These are phyloP conservation scores for Gossypium anomalum DNA, from an alignment of 345 rosid species.

Conservation along the genomic window DNA sequence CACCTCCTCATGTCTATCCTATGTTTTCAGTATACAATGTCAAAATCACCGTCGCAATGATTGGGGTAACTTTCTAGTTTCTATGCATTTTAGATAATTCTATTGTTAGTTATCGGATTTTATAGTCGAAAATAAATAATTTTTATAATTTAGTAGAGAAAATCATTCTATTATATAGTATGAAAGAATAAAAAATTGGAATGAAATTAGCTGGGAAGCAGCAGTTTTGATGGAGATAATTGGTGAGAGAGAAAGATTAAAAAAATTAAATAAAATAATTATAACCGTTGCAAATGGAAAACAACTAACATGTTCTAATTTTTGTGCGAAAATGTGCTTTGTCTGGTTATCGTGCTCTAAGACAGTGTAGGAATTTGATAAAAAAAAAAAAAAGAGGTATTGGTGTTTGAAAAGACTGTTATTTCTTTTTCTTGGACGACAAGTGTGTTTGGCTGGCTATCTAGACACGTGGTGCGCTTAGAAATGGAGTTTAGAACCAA, in stretches of 20 bases:
- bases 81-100: background rate
- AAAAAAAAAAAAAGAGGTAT: background rate
- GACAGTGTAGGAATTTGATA: background rate
- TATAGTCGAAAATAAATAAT: no score
- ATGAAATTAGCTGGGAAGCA: conserved; percentile 14
- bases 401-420: background rate
- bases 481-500: background rate
- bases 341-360: conserved; percentile 21
- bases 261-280: background rate
- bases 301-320: background rate
- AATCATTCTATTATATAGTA: no score
- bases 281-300: background rate
- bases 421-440: conserved; percentile 1
- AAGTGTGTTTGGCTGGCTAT: background rate
- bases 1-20: no score
- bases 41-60: background rate
- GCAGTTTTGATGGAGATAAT: background rate
- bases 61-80: no score
- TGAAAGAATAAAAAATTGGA: no score
- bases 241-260: background rate
- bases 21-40: conserved; percentile 11
- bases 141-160: no score
- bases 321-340: background rate
- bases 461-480: background rate
- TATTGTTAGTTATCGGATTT: background rate